Evolutionary conservation across 768 basidiomycete species (phyloP).

Genomic region (Boletus eberwhitei): DNA sequence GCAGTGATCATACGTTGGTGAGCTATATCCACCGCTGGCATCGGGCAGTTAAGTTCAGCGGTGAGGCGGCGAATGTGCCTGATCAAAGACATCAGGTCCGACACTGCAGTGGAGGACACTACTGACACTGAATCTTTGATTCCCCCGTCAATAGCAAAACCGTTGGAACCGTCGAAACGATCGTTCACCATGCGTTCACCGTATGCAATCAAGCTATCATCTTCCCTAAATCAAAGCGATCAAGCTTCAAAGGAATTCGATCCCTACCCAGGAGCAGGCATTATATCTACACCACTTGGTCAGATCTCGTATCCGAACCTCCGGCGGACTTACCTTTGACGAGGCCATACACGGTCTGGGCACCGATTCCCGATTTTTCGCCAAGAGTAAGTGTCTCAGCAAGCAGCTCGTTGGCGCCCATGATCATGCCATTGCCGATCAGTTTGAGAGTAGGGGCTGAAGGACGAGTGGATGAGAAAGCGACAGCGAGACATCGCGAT

Average conservation of each 20-base stretch:
- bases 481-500: not conserved
- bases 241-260: not conserved
- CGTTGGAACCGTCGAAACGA: slow-evolving; percentile 67
- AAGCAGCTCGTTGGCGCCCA: slow-evolving; percentile 75
- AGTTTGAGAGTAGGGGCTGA: slow-evolving; percentile 71
- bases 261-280: slow-evolving; percentile 61
- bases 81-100: slow-evolving; percentile 1
- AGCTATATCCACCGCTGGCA: slow-evolving; percentile 70
- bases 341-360: slow-evolving; percentile 51
- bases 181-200: slow-evolving; percentile 69
- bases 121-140: slow-evolving; percentile 76
- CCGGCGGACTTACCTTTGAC: slow-evolving; percentile 49
- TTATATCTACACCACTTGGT: slow-evolving; percentile 44
- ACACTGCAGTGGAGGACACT: not conserved
- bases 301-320: slow-evolving; percentile 13
- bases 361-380: slow-evolving; percentile 78
- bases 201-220: slow-evolving; percentile 49
- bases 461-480: not conserved
- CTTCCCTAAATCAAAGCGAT: not conserved
- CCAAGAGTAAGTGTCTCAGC: slow-evolving; percentile 83
- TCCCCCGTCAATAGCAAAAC: slow-evolving; percentile 83
- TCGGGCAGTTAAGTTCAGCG: slow-evolving; percentile 60
- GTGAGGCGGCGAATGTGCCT: slow-evolving; percentile 71
- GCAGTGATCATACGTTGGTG: slow-evolving; percentile 79
- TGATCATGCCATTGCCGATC: slow-evolving; percentile 74